Conservation (phyloP, 1,284 basidiomycete species). For the Amylostereum chailletii region DNA sequence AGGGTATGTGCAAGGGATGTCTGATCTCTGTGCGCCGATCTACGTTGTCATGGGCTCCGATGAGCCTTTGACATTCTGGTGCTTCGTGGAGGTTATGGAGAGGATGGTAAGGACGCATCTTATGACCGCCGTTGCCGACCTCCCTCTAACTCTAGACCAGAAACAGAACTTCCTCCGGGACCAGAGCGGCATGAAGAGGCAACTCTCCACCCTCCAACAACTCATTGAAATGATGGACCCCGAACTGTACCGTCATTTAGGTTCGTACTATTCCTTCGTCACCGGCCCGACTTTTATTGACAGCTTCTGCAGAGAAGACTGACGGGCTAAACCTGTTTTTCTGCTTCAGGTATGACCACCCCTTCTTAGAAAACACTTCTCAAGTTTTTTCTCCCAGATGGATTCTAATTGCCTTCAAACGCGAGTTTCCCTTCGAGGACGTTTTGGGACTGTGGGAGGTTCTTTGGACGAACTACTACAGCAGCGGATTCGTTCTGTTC, state of each 20-base stretch:
- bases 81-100: constrained; percentile 91
- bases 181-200: constrained; percentile 96
- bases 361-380: neutral
- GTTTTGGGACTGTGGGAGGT: constrained; percentile 92
- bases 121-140: neutral
- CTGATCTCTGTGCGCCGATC: constrained; percentile 88
- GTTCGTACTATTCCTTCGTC: constrained; percentile 27
- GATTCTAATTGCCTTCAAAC: constrained; percentile 89
- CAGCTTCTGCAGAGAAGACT: constrained; percentile 57
- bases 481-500: constrained; percentile 85
- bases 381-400: constrained; percentile 35
- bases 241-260: constrained; percentile 81
- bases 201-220: constrained; percentile 84
- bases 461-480: constrained; percentile 91
- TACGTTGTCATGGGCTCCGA: constrained; percentile 89
- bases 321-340: constrained; percentile 95
- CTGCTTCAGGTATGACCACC: constrained; percentile 74
- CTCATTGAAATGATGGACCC: constrained; percentile 92
- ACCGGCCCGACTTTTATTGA: constrained; percentile 3
- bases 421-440: constrained; percentile 89
- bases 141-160: constrained; percentile 28
- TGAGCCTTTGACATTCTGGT: constrained; percentile 91
- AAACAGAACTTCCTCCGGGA: constrained; percentile 94
- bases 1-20: constrained; percentile 97
- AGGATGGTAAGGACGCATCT: constrained; percentile 61